A percentile compares a stretch with the other conserved stretches of the same genome.
Evolutionary conservation across 192 early-diverging fungal species (phyloP).

Genomic region (Spinellus fusiger): DNA sequence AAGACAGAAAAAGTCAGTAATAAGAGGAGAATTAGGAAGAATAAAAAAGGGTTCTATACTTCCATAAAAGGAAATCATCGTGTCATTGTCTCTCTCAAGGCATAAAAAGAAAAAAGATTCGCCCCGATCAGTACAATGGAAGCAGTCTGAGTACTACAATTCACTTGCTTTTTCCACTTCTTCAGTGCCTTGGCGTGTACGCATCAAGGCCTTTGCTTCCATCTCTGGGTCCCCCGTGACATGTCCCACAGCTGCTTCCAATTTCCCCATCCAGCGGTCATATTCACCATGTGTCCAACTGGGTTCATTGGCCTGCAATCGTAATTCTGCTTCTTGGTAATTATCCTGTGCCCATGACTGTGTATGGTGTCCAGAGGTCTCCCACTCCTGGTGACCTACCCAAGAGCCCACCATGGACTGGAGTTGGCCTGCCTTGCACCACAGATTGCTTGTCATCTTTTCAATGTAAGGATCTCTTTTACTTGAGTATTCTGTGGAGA

Average conservation of each 20-base stretch:
- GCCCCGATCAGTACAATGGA: too few species aligned
- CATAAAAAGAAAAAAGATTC: too few species aligned
- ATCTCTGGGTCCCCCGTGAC: conserved; percentile 23
- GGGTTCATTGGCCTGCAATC: conserved; percentile 1
- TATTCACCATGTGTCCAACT: conserved; percentile 27
- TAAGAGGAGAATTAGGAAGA: too few species aligned
- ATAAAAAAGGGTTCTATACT: too few species aligned
- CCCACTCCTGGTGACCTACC: conserved; percentile 6
- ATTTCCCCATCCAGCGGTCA: conserved; percentile 16
- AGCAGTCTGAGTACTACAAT: too few species aligned
- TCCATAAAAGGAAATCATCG: too few species aligned
- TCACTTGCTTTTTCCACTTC: conserved; percentile 11
- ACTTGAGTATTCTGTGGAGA: background rate
- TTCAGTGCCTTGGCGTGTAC: conserved; percentile 13
- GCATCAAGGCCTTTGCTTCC: conserved; percentile 6
- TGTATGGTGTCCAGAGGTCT: background rate
- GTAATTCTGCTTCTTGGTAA: conserved; percentile 11
- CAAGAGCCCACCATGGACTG: conserved; percentile 12
- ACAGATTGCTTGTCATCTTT: conserved; percentile 11
- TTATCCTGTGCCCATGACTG: conserved; percentile 1
- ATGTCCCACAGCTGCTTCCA: conserved; percentile 13
- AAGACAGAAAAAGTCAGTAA: too few species aligned
- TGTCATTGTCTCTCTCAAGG: too few species aligned
- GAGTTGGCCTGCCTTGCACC: conserved; percentile 7
- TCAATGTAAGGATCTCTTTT: conserved; percentile 10